A percentile compares a stretch with the other conserved stretches of the same genome.
These are phyloP conservation scores for Lepidopterella palustris DNA, from an alignment of 495 filamentous ascomycete species.

Conservation along the genomic window DNA sequence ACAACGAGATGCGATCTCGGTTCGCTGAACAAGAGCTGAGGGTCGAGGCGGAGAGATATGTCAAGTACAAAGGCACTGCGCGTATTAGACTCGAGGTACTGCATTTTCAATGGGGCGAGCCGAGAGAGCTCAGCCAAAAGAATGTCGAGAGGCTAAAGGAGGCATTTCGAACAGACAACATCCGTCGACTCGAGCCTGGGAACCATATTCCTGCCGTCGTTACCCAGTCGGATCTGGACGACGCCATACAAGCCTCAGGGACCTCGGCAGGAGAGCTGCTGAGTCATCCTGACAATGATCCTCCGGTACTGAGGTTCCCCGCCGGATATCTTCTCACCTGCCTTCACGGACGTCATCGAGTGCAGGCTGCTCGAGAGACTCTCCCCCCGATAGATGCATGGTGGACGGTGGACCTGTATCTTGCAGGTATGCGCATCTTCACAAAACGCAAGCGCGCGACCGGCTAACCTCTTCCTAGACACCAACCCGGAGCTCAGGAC, in stretches of 20 bases:
- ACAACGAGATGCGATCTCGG: neutral
- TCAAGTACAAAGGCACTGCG: neutral
- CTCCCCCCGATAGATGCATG: constrained; percentile 32
- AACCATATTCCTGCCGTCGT: neutral
- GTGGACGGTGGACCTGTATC: constrained; percentile 40
- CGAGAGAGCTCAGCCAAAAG: neutral
- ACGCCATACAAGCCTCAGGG: neutral
- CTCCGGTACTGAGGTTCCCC: constrained; percentile 12
- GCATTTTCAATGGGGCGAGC: neutral
- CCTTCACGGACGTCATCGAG: constrained; percentile 37
- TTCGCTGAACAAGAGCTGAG: neutral
- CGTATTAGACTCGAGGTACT: neutral
- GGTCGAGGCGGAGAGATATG: neutral
- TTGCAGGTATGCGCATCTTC: constrained; percentile 27
- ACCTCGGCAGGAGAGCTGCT: neutral
- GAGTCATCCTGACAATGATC: neutral
- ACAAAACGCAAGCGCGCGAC: constrained; percentile 28
- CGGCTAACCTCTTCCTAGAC: neutral
- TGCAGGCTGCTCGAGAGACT: constrained; percentile 31
- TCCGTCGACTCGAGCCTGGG: neutral
- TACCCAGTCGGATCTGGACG: neutral
- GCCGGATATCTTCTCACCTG: constrained; percentile 24
- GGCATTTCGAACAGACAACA: neutral
- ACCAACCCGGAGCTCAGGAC: constrained; percentile 11
- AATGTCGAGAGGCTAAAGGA: neutral